Conservation (phyloP, 2,329 filamentous ascomycete genomes). For the Didymella segeticola region DNA sequence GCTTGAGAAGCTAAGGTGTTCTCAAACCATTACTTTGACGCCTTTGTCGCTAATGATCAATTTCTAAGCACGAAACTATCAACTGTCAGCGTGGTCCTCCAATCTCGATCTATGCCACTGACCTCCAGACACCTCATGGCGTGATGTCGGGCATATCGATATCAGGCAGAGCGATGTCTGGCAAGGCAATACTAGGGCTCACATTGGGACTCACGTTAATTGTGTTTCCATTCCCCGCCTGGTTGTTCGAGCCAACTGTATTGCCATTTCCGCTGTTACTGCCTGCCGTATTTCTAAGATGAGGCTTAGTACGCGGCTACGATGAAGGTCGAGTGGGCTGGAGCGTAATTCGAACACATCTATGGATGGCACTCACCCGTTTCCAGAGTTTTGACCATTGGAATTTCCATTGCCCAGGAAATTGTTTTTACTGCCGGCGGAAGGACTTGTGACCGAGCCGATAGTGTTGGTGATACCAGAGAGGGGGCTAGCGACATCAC, state of each 20-base stretch:
- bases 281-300: not conserved
- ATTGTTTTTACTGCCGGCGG: conserved; percentile 11
- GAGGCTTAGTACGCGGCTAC: no score
- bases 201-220: conserved; percentile 19
- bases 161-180: conserved; percentile 4
- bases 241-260: conserved; percentile 9
- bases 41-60: conserved; percentile 4
- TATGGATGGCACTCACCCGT: not conserved
- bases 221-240: conserved; percentile 18
- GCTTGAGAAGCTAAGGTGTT: no score
- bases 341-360: not conserved
- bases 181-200: conserved; percentile 9
- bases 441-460: conserved; percentile 19
- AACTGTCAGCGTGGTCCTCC: not conserved
- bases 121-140: conserved; percentile 3
- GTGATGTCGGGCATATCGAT: not conserved
- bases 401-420: conserved; percentile 2
- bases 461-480: conserved; percentile 10
- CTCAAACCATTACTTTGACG: no score
- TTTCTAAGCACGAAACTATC: conserved; percentile 4
- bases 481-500: not conserved
- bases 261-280: conserved; percentile 20
- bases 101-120: not conserved
- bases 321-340: no score
- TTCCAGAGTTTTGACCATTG: conserved; percentile 17